Percentiles rank a stretch among this genome's conserved stretches.
phyloP scores from a whole-genome alignment of 2,329 filamentous ascomycete species.

The Verticillium nubilum region DNA sequence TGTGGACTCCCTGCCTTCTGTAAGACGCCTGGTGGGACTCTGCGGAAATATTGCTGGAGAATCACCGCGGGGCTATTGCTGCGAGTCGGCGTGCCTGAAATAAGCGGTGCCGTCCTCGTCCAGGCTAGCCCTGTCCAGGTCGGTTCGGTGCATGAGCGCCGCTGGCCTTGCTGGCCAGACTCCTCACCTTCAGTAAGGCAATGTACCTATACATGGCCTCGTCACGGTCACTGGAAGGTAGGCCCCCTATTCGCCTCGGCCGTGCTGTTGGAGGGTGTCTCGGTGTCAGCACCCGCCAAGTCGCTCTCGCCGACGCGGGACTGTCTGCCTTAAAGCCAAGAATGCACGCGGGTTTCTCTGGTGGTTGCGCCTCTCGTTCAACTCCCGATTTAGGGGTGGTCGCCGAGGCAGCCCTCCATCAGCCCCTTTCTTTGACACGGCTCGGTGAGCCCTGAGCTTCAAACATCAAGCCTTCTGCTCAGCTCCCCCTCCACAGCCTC shows the following conservation, averaged over 20 bases:
- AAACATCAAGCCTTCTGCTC: not conserved
- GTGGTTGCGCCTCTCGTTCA: not conserved
- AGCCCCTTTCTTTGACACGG: not conserved
- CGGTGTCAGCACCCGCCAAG: not conserved
- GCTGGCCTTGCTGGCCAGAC: not conserved
- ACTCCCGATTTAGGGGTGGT: not conserved
- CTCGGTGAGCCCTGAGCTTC: not conserved
- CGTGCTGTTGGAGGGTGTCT: too few relatives aligned
- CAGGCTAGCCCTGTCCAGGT: not conserved
- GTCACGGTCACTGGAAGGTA: too few relatives aligned
- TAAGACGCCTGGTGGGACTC: not conserved
- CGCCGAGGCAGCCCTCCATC: not conserved
- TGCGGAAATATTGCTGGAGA: not conserved
- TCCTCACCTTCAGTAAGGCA: not conserved
- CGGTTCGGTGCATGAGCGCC: not conserved
- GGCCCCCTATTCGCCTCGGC: too few relatives aligned
- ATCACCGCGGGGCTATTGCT: not conserved
- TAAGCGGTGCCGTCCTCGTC: not conserved
- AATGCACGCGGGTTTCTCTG: not conserved
- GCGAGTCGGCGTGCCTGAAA: not conserved
- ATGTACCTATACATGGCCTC: not conserved
- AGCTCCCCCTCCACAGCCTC: not conserved
- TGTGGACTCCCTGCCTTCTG: not conserved
- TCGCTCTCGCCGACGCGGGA: not conserved
- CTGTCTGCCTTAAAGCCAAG: not conserved